Evolutionary conservation across 2,329 filamentous ascomycete species (phyloP).

Genomic region (Exophiala sp.): DNA sequence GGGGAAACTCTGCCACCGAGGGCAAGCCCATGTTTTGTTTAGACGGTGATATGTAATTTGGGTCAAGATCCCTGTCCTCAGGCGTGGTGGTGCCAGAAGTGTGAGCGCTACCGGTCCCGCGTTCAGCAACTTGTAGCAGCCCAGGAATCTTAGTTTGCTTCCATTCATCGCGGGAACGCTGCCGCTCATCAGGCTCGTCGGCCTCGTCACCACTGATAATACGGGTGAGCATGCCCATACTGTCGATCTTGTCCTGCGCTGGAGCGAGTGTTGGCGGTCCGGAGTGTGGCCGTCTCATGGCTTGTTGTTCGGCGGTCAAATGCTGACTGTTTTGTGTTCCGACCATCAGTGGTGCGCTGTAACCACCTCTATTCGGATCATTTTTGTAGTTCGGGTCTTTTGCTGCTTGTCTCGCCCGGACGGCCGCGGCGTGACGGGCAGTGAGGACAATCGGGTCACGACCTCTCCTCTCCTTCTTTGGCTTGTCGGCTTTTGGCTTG

Average conservation of each 20-base stretch:
- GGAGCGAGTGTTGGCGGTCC: slow-evolving; percentile 20
- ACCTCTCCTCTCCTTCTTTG: slow-evolving; percentile 18
- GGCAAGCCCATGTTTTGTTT: slow-evolving; percentile 7
- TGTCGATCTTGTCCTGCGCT: slow-evolving; percentile 7
- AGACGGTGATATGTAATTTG: not conserved
- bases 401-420: slow-evolving; percentile 13
- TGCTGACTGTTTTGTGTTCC: slow-evolving; percentile 11
- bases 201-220: slow-evolving; percentile 25
- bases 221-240: slow-evolving; percentile 17
- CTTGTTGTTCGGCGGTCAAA: slow-evolving; percentile 16
- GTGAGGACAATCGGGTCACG: slow-evolving; percentile 9
- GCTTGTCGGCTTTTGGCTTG: not conserved
- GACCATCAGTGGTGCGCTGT: not conserved
- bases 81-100: slow-evolving; percentile 13
- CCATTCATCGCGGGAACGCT: slow-evolving; percentile 21
- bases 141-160: slow-evolving; percentile 9
- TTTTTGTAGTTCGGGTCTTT: slow-evolving; percentile 11
- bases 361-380: not conserved
- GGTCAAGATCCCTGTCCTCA: not conserved
- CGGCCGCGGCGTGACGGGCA: slow-evolving; percentile 12
- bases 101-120: slow-evolving; percentile 2
- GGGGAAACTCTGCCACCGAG: not conserved
- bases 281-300: slow-evolving; percentile 25
- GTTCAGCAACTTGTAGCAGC: slow-evolving; percentile 19
- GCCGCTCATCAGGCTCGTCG: slow-evolving; percentile 24